Evolutionary conservation across 164 flowering plant genomes (phyloP).

Genomic region (Tetrastigma voinierianum): DNA sequence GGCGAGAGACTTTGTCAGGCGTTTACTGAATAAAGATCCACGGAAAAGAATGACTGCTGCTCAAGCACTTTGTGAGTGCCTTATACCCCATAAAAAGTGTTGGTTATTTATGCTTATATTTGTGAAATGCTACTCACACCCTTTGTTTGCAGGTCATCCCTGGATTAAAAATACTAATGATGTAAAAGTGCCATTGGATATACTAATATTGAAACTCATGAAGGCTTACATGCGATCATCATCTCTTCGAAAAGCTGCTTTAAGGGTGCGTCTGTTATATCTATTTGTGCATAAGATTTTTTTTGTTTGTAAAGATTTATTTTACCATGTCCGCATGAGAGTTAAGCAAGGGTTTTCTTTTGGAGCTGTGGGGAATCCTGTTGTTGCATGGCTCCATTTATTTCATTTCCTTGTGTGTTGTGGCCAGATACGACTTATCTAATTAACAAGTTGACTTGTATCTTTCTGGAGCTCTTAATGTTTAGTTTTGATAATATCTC

Average conservation of each 20-base stretch:
- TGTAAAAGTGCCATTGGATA: slow-evolving; percentile 46
- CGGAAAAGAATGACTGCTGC: slow-evolving; percentile 64
- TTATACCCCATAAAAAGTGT: background rate
- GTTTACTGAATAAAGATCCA: slow-evolving; percentile 61
- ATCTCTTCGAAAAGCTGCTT: slow-evolving; percentile 57
- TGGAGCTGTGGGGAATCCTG: background rate
- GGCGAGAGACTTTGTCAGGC: slow-evolving; percentile 63
- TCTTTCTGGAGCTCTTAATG: no score
- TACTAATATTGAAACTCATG: slow-evolving; percentile 48
- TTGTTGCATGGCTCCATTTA: background rate
- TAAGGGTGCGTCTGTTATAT: slow-evolving; percentile 30
- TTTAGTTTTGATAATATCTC: no score
- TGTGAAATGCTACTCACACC: background rate
- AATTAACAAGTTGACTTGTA: no score
- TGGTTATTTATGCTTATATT: background rate
- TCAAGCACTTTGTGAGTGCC: slow-evolving; percentile 57
- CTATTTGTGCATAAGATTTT: slow-evolving; percentile 5
- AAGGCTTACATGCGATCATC: slow-evolving; percentile 58
- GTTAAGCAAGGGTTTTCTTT: background rate
- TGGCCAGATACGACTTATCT: no score
- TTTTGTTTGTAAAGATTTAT: background rate
- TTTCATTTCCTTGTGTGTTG: background rate
- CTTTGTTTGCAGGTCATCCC: slow-evolving; percentile 50
- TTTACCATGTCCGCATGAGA: background rate
- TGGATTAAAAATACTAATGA: slow-evolving; percentile 44